These are phyloP conservation scores for Vigna unguiculata DNA, from an alignment of 306 rosid species.

Conservation along the genomic window DNA sequence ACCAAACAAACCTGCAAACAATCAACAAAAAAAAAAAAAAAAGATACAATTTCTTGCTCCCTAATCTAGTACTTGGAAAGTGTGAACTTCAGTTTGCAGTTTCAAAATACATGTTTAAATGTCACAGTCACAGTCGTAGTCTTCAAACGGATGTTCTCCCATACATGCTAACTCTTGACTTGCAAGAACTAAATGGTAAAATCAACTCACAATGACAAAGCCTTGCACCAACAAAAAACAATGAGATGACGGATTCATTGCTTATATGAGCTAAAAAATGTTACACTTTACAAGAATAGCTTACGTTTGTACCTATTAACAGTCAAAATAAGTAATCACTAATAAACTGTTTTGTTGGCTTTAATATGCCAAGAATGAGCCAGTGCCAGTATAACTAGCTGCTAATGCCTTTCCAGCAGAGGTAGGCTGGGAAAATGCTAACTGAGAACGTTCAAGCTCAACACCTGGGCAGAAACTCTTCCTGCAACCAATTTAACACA, in stretches of 20 bases:
- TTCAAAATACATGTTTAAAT: no score
- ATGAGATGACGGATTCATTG: conserved; percentile 12
- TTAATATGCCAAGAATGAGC: conserved; percentile 70
- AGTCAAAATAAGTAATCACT: neutral
- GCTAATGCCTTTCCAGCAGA: conserved; percentile 80
- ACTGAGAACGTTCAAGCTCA: conserved; percentile 61
- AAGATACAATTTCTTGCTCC: no score
- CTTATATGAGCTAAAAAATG: neutral
- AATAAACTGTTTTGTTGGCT: conserved; percentile 26
- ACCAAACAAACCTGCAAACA: no score
- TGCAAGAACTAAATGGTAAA: neutral
- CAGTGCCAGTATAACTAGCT: conserved; percentile 60
- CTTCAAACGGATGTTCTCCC: no score
- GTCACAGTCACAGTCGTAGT: no score
- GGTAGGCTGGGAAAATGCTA: conserved; percentile 90
- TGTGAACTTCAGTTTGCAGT: no score
- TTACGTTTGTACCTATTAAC: neutral
- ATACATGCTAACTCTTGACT: no score
- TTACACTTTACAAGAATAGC: neutral
- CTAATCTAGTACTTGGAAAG: no score
- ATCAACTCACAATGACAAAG: neutral
- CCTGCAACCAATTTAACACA: conserved; percentile 54
- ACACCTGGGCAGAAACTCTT: conserved; percentile 64
- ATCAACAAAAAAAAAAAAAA: no score
- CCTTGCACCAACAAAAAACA: neutral